Evolutionary conservation across 176 grass and related monocot genomes (phyloP), one percentile per base, ranked within the genome.

Genomic region (Juncus inflexus): DNA sequence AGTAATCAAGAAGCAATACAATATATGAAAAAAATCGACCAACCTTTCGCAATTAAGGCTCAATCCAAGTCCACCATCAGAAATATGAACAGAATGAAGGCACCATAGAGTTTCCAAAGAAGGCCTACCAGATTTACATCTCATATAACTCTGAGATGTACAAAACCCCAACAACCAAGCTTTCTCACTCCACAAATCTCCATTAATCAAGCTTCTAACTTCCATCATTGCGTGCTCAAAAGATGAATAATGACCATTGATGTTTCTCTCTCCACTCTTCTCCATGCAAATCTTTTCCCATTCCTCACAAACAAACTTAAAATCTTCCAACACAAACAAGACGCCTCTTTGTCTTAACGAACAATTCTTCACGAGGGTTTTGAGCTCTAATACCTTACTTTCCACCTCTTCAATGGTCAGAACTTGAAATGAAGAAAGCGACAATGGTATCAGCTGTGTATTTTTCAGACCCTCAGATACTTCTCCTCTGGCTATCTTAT

Each of bases 141-240:
- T 85, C 60, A 67, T 63, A 71, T 83, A 89, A 13, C 57, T 76
- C 41, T 60, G 74, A 63, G 77, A 73, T 66, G 78, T 91, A 58
- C 79, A 87, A 55, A 79, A 88, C 4, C 84, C 92, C 55, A 96
- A 28, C 41, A 96, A 11, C 84, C 84, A 96, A 62, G 88, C 65
- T 60, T 77, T 79, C 16, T 78, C 87, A 2, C 57, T 38, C 1
- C 69, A 47, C 0, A 47, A 50, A 40, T 49, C 55, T 11, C 52
- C 73, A 9, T 40, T 64, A 66, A 86, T 54, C 74, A 99, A 52
- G 57, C 72, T 62, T 61, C 77, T 81, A 19, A 99, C 58, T 51
- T 89, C 94, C 88, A 92, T 89, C 56, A 92, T 61, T 12, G 75
- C 78, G 65, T 99, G 94, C 75, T 86, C 94, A 4, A 92, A 42